These are phyloP conservation scores for Penicillium sp. DNA, from an alignment of 2,329 filamentous ascomycete species.

Conservation along the genomic window DNA sequence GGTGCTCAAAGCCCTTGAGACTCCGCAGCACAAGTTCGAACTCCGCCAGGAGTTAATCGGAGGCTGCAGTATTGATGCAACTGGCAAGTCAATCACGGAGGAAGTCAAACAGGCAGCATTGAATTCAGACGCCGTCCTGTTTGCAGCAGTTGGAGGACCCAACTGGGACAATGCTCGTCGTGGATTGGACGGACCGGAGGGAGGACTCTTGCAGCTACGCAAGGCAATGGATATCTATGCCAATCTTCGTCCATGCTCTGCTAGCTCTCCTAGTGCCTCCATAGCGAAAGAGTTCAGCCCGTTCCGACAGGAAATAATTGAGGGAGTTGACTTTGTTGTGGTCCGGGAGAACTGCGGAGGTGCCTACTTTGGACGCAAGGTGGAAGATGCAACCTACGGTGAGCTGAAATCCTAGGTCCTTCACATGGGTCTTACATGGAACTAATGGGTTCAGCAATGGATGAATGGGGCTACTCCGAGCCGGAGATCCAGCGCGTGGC, in stretches of 20 bases:
- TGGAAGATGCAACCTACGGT: conserved; percentile 38
- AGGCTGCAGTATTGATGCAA: conserved; percentile 77
- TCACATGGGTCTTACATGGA: conserved; percentile 45
- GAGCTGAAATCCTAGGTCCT: background rate
- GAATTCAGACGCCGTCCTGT: conserved; percentile 74
- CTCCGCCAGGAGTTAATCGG: conserved; percentile 79
- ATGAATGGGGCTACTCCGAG: conserved; percentile 79
- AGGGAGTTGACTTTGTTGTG: conserved; percentile 74
- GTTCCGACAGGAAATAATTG: conserved; percentile 73
- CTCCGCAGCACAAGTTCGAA: conserved; percentile 67
- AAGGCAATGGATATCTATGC: conserved; percentile 86
- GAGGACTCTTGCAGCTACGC: conserved; percentile 77
- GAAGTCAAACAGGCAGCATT: conserved; percentile 74
- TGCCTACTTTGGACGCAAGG: conserved; percentile 41
- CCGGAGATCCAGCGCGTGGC: conserved; percentile 78
- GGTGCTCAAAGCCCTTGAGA: conserved; percentile 70
- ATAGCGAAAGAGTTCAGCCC: conserved; percentile 74
- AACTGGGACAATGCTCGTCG: conserved; percentile 70
- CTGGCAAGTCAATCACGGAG: conserved; percentile 70
- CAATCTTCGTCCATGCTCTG: conserved; percentile 73
- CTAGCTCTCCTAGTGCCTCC: conserved; percentile 68
- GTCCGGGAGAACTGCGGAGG: conserved; percentile 43
- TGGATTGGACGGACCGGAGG: conserved; percentile 75
- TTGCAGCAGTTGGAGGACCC: conserved; percentile 84
- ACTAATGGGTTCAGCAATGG: conserved; percentile 44